Base-by-base conservation (phyloP, 2,329 filamentous ascomycete species). In the Neopestalotiopsis sp. region DNA sequence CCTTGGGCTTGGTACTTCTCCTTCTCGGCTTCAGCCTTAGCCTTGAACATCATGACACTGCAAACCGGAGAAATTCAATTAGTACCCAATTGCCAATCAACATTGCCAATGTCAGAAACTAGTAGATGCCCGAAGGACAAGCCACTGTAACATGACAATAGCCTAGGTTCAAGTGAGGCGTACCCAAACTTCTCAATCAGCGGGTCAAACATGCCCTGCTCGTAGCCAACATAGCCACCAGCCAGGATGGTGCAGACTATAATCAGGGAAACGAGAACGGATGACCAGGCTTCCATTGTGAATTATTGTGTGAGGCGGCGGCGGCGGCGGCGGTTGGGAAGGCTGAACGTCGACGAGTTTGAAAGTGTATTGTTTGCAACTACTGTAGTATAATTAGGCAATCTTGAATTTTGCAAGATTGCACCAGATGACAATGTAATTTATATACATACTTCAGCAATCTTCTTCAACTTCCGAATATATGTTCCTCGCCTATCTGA, bases 1-100 rank as follows among this genome's bases (percentile, higher is more conserved):
- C 81, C 81, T 71, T 81, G 71, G 9, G 79, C 78, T 70, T 81
- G 73, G 71, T 81, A 71, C 67, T 79, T 79, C 72, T 82, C 81
- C 56, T 78, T 76, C 72, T 83, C 81, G 7, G 80, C 80, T 72
- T 80, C 76, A 0, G 79, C 81, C 73, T 83, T 79, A 40, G 80
- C 79, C 73, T 83, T 82, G 74, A 82, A 80, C 65, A 81, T 70
- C 66, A 77, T 77, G 30, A 80, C 74, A 1, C 73, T 74, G 63
- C 45, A 10, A 24, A 10, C 59, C 53, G 30, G 63, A 30, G 14
- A 3, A 57, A 20, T 20, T 6, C 40, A 28, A 32, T 24, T 28
- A 68, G 49, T 65, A 17, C 24, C 17, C 49, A 4, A n/a, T n/a
- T 28, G 10, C 40, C 17, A 56, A 14, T 49, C 42, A 24, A 32